Evolutionary conservation across 768 basidiomycete genomes (phyloP).

Genomic region (Lentinula lateritia): DNA sequence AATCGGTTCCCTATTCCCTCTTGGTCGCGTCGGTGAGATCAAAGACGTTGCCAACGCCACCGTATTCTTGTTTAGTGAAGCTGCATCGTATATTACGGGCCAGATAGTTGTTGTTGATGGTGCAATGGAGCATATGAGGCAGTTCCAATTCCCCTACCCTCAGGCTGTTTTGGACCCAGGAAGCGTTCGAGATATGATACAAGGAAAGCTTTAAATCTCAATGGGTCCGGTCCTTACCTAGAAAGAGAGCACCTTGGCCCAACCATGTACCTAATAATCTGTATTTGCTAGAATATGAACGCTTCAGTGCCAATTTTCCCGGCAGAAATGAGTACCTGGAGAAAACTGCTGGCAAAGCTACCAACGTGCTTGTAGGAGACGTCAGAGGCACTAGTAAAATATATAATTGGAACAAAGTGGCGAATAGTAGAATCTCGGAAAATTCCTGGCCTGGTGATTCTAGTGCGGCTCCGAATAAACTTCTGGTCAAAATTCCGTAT

Average conservation of each 20-base stretch:
- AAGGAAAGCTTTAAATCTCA: slow-evolving; percentile 30
- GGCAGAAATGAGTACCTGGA: too few relatives aligned
- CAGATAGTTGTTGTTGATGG: slow-evolving; percentile 73
- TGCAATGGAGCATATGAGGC: slow-evolving; percentile 48
- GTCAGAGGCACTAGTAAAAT: too few relatives aligned
- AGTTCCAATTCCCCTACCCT: slow-evolving; percentile 53
- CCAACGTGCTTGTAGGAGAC: too few relatives aligned
- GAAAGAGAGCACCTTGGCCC: too few relatives aligned
- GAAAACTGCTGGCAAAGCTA: too few relatives aligned
- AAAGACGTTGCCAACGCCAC: slow-evolving; percentile 67
- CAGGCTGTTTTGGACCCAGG: slow-evolving; percentile 55
- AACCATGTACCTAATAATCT: too few relatives aligned
- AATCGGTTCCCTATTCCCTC: slow-evolving; percentile 18
- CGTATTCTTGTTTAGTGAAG: slow-evolving; percentile 79
- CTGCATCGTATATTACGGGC: slow-evolving; percentile 72
- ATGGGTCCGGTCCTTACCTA: too few relatives aligned
- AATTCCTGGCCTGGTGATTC: background rate
- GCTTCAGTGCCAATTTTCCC: too few relatives aligned
- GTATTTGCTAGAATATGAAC: background rate
- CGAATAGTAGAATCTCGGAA: background rate
- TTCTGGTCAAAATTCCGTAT: too few relatives aligned
- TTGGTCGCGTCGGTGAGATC: slow-evolving; percentile 53
- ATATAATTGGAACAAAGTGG: too few relatives aligned
- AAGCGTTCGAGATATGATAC: slow-evolving; percentile 44
- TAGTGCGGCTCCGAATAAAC: background rate